Conservation (phyloP, 2,329 filamentous ascomycete species). For the Fusarium agapanthi region DNA sequence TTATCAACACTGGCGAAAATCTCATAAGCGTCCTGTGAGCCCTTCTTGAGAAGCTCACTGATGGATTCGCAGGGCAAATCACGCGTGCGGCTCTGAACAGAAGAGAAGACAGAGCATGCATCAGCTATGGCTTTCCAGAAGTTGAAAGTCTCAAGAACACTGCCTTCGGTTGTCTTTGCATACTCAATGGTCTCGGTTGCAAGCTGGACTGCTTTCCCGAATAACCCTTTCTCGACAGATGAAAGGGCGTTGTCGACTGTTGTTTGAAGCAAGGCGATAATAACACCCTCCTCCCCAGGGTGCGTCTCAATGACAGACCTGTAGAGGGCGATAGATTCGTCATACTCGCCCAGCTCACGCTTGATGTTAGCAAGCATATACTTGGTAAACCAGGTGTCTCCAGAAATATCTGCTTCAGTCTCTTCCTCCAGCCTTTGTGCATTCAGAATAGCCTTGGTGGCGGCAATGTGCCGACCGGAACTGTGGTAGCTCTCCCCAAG, state of each 20-base stretch:
- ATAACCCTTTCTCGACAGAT: conserved; percentile 82
- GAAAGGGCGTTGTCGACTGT: conserved; percentile 83
- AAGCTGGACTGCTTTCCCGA: conserved; percentile 80
- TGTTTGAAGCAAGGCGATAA: conserved; percentile 87
- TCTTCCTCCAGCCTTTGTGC: conserved; percentile 78
- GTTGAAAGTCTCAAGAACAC: conserved; percentile 81
- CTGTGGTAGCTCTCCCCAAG: conserved; percentile 98
- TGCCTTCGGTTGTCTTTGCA: conserved; percentile 68
- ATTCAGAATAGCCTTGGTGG: conserved; percentile 87
- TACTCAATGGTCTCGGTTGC: conserved; percentile 75
- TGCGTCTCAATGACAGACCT: conserved; percentile 73
- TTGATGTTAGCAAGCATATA: conserved; percentile 98
- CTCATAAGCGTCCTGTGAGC: conserved; percentile 65
- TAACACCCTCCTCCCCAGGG: conserved; percentile 82
- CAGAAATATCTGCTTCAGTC: conserved; percentile 57
- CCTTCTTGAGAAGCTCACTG: conserved; percentile 64
- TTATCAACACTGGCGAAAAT: conserved; percentile 76
- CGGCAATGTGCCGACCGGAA: conserved; percentile 92
- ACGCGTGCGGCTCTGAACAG: conserved; percentile 72
- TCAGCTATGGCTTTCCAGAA: conserved; percentile 94
- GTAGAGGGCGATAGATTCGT: conserved; percentile 82
- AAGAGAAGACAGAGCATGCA: conserved; percentile 84
- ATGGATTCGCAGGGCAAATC: conserved; percentile 70
- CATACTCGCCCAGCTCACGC: conserved; percentile 88
- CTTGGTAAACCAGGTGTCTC: conserved; percentile 91